Conservation (phyloP, 768 basidiomycete genomes). For the Rhodotorula paludigena region DNA sequence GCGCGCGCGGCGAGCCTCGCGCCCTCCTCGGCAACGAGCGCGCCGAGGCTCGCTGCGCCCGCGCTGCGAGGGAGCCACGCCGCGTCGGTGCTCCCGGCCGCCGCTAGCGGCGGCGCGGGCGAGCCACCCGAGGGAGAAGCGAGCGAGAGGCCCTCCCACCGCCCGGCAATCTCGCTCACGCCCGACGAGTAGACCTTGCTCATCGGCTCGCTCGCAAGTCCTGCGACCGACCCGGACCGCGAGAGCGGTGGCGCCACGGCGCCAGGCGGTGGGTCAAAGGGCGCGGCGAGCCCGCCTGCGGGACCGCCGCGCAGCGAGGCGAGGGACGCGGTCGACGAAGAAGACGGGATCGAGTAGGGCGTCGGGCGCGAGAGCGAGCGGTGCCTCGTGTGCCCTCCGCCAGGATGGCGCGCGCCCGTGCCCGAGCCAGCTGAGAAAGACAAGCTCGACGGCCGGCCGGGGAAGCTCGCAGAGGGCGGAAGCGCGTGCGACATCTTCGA, state of each 20-base stretch:
- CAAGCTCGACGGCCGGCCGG: not conserved
- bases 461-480: not conserved
- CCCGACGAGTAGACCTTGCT: constrained; percentile 7
- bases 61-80: not conserved
- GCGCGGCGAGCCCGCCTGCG: constrained; percentile 2
- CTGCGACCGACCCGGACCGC: no score
- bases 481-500: not conserved
- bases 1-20: not conserved
- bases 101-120: not conserved
- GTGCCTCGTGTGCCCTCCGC: not conserved
- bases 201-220: not conserved
- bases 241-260: not conserved
- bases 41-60: not conserved
- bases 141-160: not conserved
- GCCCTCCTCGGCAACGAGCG: not conserved
- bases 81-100: not conserved
- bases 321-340: not conserved
- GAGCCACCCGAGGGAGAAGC: no score
- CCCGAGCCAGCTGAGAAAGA: not conserved
- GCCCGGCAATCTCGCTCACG: constrained; percentile 4
- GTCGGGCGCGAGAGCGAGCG: constrained; percentile 4
- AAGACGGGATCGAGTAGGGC: not conserved
- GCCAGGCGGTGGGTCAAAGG: not conserved
- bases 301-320: not conserved
- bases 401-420: not conserved